A percentile compares a stretch with the other conserved stretches of the same genome.
These are phyloP conservation scores for Paraphysoderma sedebokerense DNA, from an alignment of 371 early-diverging fungal genomes.

Conservation along the genomic window DNA sequence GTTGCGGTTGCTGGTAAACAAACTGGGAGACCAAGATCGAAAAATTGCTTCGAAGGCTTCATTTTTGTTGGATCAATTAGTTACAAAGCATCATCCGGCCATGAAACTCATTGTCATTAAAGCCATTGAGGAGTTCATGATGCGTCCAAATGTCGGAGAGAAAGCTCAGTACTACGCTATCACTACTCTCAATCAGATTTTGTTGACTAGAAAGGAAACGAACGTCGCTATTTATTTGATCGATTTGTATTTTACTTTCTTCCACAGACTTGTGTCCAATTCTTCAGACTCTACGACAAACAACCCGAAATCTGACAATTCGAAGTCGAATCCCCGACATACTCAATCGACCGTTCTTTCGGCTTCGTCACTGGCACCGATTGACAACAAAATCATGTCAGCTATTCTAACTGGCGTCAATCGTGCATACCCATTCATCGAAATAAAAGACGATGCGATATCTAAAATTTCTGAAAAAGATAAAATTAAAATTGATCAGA, in stretches of 20 bases:
- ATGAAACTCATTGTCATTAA: slow-evolving; percentile 76
- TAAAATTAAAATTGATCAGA: not conserved
- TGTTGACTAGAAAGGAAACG: slow-evolving; percentile 46
- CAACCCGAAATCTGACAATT: slow-evolving; percentile 19
- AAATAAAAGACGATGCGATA: slow-evolving; percentile 40
- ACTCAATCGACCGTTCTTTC: no score
- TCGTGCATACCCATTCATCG: slow-evolving; percentile 82
- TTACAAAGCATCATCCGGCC: slow-evolving; percentile 56
- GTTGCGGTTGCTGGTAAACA: slow-evolving; percentile 77
- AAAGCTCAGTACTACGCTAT: slow-evolving; percentile 75
- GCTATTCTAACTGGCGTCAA: slow-evolving; percentile 88
- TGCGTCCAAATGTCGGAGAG: slow-evolving; percentile 40
- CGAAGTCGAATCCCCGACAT: no score
- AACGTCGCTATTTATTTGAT: slow-evolving; percentile 66
- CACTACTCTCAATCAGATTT: slow-evolving; percentile 78
- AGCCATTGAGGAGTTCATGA: slow-evolving; percentile 68
- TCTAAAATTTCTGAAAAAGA: not conserved
- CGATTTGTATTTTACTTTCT: slow-evolving; percentile 77
- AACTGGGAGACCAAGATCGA: slow-evolving; percentile 80
- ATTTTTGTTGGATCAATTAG: slow-evolving; percentile 48
- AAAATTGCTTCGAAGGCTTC: slow-evolving; percentile 72
- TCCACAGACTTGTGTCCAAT: slow-evolving; percentile 46
- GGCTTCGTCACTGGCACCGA: slow-evolving; percentile 44
- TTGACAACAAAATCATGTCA: slow-evolving; percentile 62
- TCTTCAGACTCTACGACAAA: slow-evolving; percentile 11